These are phyloP conservation scores for Penicillium steckii DNA, from an alignment of 495 filamentous ascomycete genomes.

Conservation along the genomic window DNA sequence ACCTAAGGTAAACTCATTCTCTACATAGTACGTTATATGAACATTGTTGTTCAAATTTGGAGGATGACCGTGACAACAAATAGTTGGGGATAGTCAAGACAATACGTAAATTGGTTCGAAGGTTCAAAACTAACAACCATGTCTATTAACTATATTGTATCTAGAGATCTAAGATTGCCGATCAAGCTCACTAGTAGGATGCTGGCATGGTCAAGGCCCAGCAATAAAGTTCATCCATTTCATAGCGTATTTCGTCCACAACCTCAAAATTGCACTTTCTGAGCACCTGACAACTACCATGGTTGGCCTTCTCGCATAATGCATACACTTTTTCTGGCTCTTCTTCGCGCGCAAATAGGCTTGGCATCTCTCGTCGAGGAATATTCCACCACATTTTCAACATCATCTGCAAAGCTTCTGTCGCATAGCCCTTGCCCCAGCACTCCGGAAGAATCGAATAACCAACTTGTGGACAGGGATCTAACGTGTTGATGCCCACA, in stretches of 20 bases:
- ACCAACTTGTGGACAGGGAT: conserved; percentile 30
- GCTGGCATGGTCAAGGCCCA: conserved; percentile 34
- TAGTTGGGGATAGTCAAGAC: no score
- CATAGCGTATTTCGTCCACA: conserved; percentile 25
- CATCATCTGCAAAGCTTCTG: conserved; percentile 28
- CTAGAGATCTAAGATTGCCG: no score
- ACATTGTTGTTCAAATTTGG: no score
- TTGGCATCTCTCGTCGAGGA: not conserved
- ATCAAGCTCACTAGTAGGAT: not conserved
- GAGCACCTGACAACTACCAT: conserved; percentile 29
- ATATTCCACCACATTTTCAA: conserved; percentile 26
- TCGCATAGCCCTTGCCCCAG: conserved; percentile 37
- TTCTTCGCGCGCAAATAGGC: not conserved
- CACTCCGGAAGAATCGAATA: conserved; percentile 26
- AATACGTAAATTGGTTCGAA: no score
- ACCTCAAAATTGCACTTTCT: conserved; percentile 39
- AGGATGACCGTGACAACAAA: no score
- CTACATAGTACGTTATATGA: no score
- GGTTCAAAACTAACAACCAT: no score
- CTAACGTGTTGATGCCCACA: conserved; percentile 16
- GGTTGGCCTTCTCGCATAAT: conserved; percentile 26
- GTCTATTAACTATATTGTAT: no score
- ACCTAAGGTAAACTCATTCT: no score
- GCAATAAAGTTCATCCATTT: conserved; percentile 39
- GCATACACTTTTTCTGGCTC: conserved; percentile 19